Base-by-base conservation (phyloP, 768 basidiomycete species). In the Nidularia sp. region DNA sequence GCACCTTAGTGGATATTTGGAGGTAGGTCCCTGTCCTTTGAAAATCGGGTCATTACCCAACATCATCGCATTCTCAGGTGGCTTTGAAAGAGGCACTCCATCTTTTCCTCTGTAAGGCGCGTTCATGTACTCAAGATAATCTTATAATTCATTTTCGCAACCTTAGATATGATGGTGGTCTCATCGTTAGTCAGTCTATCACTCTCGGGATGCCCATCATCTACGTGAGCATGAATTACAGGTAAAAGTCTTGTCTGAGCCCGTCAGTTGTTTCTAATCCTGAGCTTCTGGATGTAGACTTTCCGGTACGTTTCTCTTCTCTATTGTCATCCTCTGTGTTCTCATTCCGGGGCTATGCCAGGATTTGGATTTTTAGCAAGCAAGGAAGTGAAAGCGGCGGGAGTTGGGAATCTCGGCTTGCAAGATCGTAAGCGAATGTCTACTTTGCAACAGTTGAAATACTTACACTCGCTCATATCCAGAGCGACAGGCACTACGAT, bases 181-280 rank as follows among this genome's bases (percentile, higher is more conserved):
- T 52, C 7, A 70, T 77, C 25, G 73, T 78, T 8, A 54, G 63
- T 32, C 65, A 73, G 15, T 79, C 77, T 0, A 64, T 76, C 22
- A 61, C 63, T 2, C 53, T 77, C 1, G 65, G 62, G 2, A 60
- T 68, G 50, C 77, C 77, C 1, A 63, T 75, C 5, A 63, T 79
- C 32, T 78, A 70, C 50, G 75, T 78, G 7, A 74, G 71, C 52
- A 70, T 77, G 62, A 79, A 79, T 57, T 79, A 79, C 45, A 64
- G 74, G 47, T 51, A 48, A 8, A 10, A 10, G 32, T 18, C 10
- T 48, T 12, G 71, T 71, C 1, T 53, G 69, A 48, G 62, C 10
- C 67, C 34, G 18, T 15, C 34, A n/a, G 6, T 10, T 10, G 31
- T 4, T 31, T 7, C 25, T n/a, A 43, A 41, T 22, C 55, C 42